Evolutionary conservation across 768 basidiomycete genomes (phyloP).

Genomic region (Russula lepida): DNA sequence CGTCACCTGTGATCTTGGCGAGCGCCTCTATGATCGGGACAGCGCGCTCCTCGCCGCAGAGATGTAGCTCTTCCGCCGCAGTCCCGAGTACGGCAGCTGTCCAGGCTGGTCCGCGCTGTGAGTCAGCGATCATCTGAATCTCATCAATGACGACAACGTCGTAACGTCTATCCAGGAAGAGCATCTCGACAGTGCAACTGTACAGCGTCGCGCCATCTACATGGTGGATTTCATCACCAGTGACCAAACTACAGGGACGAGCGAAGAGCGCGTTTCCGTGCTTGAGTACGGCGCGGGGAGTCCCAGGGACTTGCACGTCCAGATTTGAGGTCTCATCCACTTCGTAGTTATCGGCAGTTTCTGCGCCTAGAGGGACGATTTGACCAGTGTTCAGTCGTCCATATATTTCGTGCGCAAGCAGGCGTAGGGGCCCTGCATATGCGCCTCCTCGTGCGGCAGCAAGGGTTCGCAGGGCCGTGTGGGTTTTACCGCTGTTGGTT

Average conservation of each 20-base stretch:
- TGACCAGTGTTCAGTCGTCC: constrained; percentile 84
- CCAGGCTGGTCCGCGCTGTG: constrained; percentile 75
- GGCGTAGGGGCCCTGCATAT: constrained; percentile 85
- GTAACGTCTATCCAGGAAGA: constrained; percentile 32
- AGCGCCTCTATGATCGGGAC: constrained; percentile 69
- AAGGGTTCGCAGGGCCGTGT: constrained; percentile 84
- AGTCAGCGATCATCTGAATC: constrained; percentile 90
- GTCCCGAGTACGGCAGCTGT: constrained; percentile 70
- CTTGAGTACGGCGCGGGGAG: constrained; percentile 22
- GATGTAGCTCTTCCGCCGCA: constrained; percentile 74
- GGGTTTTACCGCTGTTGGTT: constrained; percentile 96
- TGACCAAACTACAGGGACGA: constrained; percentile 75
- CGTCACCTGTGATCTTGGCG: constrained; percentile 72
- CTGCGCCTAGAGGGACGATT: constrained; percentile 65
- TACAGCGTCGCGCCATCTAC: constrained; percentile 49
- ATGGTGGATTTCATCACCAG: constrained; percentile 82
- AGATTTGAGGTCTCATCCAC: constrained; percentile 32
- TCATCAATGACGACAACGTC: constrained; percentile 95
- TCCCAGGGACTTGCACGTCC: constrained; percentile 26
- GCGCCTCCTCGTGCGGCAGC: constrained; percentile 65
- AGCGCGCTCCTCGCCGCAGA: constrained; percentile 93
- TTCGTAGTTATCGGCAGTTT: constrained; percentile 33
- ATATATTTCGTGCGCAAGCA: constrained; percentile 94
- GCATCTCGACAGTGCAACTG: constrained; percentile 96
- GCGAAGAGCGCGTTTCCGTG: constrained; percentile 40